Percentiles rank a stretch among this genome's conserved stretches.
These are phyloP conservation scores for Haplosporangium gracile DNA, from an alignment of 192 early-diverging fungal genomes.

Conservation along the genomic window DNA sequence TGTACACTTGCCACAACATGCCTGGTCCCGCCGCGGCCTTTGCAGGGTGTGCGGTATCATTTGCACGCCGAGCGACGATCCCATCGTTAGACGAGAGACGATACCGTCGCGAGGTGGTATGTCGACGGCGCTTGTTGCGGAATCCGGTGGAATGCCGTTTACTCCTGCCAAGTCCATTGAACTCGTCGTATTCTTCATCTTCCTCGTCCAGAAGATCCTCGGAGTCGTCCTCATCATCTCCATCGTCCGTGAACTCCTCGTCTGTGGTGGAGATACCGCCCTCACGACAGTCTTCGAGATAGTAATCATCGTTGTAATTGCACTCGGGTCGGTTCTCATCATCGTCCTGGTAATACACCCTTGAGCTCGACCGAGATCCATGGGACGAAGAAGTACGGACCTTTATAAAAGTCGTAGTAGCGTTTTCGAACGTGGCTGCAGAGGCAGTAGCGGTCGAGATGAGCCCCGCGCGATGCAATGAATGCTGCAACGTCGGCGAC, in stretches of 20 bases:
- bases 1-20: conserved; percentile 51
- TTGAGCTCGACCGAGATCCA: not conserved
- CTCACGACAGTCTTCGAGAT: conserved; percentile 30
- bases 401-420: conserved; percentile 49
- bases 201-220: conserved; percentile 4
- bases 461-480: not conserved
- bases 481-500: not conserved
- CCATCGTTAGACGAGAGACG: conserved; percentile 36
- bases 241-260: not conserved
- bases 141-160: not conserved
- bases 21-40: not conserved
- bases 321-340: conserved; percentile 18
- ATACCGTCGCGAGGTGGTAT: not conserved
- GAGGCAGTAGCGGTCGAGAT: conserved; percentile 29
- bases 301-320: conserved; percentile 21
- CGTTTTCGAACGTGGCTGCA: conserved; percentile 13
- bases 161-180: conserved; percentile 15
- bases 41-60: not conserved
- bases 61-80: conserved; percentile 8
- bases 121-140: not conserved
- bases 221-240: conserved; percentile 15
- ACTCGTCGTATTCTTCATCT: conserved; percentile 26
- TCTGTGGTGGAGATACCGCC: not conserved
- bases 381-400: not conserved
- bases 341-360: not conserved